Evolutionary conservation across 225 moss, liverwort and hornwort species (phyloP).

Genomic region (Antitrichia curtipendula): DNA sequence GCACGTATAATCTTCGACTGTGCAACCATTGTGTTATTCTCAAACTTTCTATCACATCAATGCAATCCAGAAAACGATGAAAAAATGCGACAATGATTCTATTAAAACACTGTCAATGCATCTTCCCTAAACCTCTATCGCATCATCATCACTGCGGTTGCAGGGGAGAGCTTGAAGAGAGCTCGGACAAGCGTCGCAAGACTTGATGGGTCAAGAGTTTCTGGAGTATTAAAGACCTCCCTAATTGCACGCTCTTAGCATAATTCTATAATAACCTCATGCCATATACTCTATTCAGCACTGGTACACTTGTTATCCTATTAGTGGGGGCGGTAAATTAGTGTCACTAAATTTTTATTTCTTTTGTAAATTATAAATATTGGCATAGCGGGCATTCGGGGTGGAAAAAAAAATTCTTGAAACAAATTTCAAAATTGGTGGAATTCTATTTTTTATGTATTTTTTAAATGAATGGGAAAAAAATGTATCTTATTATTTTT

Average conservation of each 20-base stretch:
- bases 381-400: rapidly evolving
- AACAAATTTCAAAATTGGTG: rapidly evolving
- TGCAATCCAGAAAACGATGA: not conserved
- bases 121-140: not conserved
- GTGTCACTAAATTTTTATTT: not conserved
- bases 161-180: not conserved
- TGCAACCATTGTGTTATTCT: not conserved
- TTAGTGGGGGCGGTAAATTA: not conserved
- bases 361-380: not conserved
- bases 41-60: not conserved
- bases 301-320: not conserved
- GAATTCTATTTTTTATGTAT: not conserved
- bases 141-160: not conserved
- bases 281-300: not conserved
- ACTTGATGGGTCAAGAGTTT: not conserved
- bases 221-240: not conserved
- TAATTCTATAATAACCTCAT: not conserved
- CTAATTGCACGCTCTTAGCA: not conserved
- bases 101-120: not conserved
- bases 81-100: not conserved
- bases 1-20: not conserved
- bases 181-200: not conserved
- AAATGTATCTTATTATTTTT: not conserved
- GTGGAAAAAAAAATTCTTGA: rapidly evolving
- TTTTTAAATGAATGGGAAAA: not conserved